Conservation (phyloP, 106 monocot species). For the Iris macrosiphon region DNA sequence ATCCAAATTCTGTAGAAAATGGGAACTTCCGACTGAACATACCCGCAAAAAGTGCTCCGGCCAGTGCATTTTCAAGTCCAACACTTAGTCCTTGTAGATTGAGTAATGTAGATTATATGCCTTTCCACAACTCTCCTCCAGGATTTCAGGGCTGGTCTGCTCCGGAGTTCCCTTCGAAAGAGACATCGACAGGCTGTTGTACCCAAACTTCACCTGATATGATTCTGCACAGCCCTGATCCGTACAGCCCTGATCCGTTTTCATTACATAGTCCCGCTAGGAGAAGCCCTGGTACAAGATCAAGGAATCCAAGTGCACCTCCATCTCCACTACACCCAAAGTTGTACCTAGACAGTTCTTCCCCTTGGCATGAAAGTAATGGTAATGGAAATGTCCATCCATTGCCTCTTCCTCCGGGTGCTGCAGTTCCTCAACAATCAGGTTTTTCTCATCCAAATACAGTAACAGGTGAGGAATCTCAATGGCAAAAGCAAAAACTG, state of each 20-base stretch:
- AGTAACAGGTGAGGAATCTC: slow-evolving; percentile 28
- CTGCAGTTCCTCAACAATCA: slow-evolving; percentile 21
- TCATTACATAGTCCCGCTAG: slow-evolving; percentile 36
- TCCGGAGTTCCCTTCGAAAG: slow-evolving; percentile 34
- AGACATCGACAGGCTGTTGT: slow-evolving; percentile 25
- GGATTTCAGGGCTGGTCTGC: slow-evolving; percentile 34
- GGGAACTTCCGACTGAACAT: slow-evolving; percentile 39
- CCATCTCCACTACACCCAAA: slow-evolving; percentile 65
- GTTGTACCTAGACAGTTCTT: slow-evolving; percentile 34
- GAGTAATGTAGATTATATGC: slow-evolving; percentile 37
- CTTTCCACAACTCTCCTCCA: slow-evolving; percentile 26
- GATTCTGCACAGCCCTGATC: slow-evolving; percentile 23
- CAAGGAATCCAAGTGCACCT: slow-evolving; percentile 58
- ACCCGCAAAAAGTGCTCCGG: slow-evolving; percentile 80
- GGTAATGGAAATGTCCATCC: slow-evolving; percentile 52
- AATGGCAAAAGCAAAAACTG: slow-evolving; percentile 80
- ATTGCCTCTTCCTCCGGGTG: slow-evolving; percentile 81
- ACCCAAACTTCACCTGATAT: slow-evolving; percentile 29
- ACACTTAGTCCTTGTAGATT: slow-evolving; percentile 52
- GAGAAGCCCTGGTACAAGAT: slow-evolving; percentile 37
- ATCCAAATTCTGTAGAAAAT: slow-evolving; percentile 32
- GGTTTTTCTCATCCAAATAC: slow-evolving; percentile 26
- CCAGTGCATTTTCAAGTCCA: slow-evolving; percentile 78
- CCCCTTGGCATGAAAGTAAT: slow-evolving; percentile 31
- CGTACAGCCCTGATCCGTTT: slow-evolving; percentile 42